Evolutionary conservation across 2,329 filamentous ascomycete species (phyloP), one percentile per base, ranked within the genome.

Genomic region (Exophiala sideris): DNA sequence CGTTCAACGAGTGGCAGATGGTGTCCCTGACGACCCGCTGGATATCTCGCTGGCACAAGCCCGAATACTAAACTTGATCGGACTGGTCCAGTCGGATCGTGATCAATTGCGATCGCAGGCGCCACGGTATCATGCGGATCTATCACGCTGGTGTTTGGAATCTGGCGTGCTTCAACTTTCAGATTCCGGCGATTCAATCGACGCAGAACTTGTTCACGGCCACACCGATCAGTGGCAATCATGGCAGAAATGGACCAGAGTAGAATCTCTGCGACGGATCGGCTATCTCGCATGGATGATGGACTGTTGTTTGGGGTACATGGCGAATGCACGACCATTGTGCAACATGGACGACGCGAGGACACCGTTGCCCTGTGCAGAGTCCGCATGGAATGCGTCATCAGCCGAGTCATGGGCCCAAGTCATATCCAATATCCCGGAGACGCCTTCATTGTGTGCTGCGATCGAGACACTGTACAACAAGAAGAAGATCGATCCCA

Each of bases 401-500:
- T 67, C 69, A 1, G 66, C 63, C 44, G 64, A 66, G 14, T 32
- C 40, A 21, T 76, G 73, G 73, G 21, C 39, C 10, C 35, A 50
- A n/a, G 47, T 21, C 12, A 47, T n/a, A n/a, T 39, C 36, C 20
- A 36, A 51, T 5, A 12, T 53, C 10, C 34, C 50, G 14, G 32
- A 33, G 9, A 49, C 39, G 29, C 49, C 55, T 20, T 54, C 46
- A 11, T 44, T 62, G 24, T 57, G 51, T 29, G 41, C 24, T n/a
- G 73, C 75, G 1, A 65, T 78, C 10, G 71, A 78, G 46, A 69
- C 69, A 3, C 59, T 79, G 2, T 80, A 79, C 59, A 70, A 78
- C 18, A 75, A 79, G 58, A 80, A 80, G 60, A 67, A 65, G 34
- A 62, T 79, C 5, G 67, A 73, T 8, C 61, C 68, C 1, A 69